Evolutionary conservation across 176 grass and related monocot genomes (phyloP), one percentile per base, ranked within the genome.

Genomic region (Microstegium vimineum): DNA sequence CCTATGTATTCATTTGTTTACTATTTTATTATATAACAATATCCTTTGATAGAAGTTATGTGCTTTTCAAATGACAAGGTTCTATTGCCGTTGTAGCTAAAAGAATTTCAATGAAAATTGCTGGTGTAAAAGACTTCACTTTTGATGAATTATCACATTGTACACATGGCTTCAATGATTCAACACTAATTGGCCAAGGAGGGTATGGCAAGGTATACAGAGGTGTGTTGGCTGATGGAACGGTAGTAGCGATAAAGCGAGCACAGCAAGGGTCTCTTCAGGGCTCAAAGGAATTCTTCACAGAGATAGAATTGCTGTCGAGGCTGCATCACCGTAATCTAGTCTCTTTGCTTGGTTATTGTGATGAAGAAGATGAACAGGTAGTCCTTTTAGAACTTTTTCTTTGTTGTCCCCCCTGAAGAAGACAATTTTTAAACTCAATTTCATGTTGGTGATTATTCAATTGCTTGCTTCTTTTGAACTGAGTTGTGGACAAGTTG

Each of bases 321-420:
- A 91, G 92, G 81, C 71, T 94, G 81, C 92, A 94, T 87, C 92
- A 94, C 70, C 77, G 89, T 43, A 91, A 94, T 60, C 47, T 91
- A 64, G 92, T 94, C 67, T 89, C 92, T 67, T 85, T 94, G 87
- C 71, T 94, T 80, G 92, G 92, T 80, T 94, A 91, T 85, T 94
- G 92, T 75, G 92, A 94, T 56, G 92, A 94, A 89, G 89, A 94
- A 38, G 92, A 94, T 63, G 92, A 94, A 68, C 92, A 94, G 92
- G 92, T 94, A 32, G 3, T 54, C 8, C 83, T 45, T 62, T 6
- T 25, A 74, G 59, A 42, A 31, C 61, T 25, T 75, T 62, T 76
- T 69, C 14, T 40, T 77, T 38, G 30, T 68, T 36, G 9, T 15
- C 17, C 23, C 4, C 33, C 22, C 18, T 40, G 0, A 56, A 52